Evolutionary conservation across 345 rosid genomes (phyloP).

Genomic region (Cardamine resedifolia): DNA sequence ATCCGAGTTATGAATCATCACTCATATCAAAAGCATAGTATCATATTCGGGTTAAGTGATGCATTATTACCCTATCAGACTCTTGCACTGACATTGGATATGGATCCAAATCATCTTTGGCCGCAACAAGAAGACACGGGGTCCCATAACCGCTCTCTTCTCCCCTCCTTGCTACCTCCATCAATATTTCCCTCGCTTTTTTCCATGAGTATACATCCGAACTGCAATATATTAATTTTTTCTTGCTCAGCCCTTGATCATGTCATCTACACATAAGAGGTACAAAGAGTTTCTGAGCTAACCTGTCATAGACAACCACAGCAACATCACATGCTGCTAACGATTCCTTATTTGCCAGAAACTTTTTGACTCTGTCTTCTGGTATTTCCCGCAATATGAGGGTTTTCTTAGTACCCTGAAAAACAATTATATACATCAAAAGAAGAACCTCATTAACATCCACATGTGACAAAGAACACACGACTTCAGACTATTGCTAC

Average conservation of each 20-base stretch:
- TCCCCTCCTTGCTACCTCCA: slow-evolving; percentile 67
- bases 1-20: background rate
- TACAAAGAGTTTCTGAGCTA: background rate
- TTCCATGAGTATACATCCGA: slow-evolving; percentile 79
- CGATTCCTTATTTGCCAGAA: slow-evolving; percentile 51
- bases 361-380: slow-evolving; percentile 56
- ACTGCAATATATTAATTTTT: slow-evolving; percentile 35
- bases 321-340: slow-evolving; percentile 73
- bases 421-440: background rate
- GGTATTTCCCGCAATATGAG: slow-evolving; percentile 73
- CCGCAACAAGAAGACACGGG: slow-evolving; percentile 76
- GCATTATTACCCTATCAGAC: slow-evolving; percentile 52
- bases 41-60: background rate
- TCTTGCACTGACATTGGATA: slow-evolving; percentile 61
- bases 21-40: background rate
- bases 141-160: slow-evolving; percentile 62
- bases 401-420: slow-evolving; percentile 65
- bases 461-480: background rate
- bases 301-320: slow-evolving; percentile 74
- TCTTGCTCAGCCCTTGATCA: background rate
- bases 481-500: slow-evolving; percentile 29
- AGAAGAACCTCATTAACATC: background rate
- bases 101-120: slow-evolving; percentile 74
- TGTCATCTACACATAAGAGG: background rate
- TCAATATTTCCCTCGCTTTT: slow-evolving; percentile 62